Evolutionary conservation across 768 basidiomycete genomes (phyloP).

Genomic region (Tephrocybe sp.): DNA sequence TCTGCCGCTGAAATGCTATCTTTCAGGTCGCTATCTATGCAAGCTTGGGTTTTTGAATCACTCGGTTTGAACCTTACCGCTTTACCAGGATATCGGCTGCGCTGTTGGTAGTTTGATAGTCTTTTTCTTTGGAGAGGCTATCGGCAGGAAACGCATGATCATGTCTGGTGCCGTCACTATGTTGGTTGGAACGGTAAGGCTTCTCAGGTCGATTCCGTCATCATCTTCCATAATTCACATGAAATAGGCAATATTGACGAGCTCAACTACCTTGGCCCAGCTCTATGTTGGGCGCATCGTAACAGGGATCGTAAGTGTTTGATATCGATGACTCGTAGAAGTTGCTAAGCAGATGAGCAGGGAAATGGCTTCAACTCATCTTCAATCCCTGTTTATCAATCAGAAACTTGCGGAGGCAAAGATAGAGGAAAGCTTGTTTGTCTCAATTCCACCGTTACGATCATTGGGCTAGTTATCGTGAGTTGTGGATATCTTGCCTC

Average conservation of each 20-base stretch:
- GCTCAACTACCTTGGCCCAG: conserved; percentile 35
- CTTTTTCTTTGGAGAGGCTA: conserved; percentile 35
- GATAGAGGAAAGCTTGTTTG: conserved; percentile 34
- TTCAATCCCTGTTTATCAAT: conserved; percentile 38
- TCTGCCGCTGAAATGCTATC: neutral
- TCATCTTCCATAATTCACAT: neutral
- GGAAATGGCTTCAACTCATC: conserved; percentile 41
- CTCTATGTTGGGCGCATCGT: conserved; percentile 35
- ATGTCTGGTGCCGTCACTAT: conserved; percentile 33
- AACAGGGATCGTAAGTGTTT: conserved; percentile 30
- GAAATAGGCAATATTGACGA: conserved; percentile 32
- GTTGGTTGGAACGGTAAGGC: conserved; percentile 33
- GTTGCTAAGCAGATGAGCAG: conserved; percentile 11
- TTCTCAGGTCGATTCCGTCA: conserved; percentile 1
- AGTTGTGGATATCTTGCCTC: conserved; percentile 1
- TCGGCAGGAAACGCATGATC: conserved; percentile 37
- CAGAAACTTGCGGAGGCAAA: conserved; percentile 34
- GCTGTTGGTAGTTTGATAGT: conserved; percentile 33
- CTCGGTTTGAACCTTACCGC: neutral
- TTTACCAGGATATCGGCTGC: conserved; percentile 34
- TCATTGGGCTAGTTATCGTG: conserved; percentile 37
- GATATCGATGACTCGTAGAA: neutral
- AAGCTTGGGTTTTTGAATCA: neutral
- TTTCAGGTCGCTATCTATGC: conserved; percentile 31
- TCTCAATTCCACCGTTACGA: conserved; percentile 35